Evolutionary conservation across 164 flowering plant genomes (phyloP).

Genomic region (Magnolia officinalis): DNA sequence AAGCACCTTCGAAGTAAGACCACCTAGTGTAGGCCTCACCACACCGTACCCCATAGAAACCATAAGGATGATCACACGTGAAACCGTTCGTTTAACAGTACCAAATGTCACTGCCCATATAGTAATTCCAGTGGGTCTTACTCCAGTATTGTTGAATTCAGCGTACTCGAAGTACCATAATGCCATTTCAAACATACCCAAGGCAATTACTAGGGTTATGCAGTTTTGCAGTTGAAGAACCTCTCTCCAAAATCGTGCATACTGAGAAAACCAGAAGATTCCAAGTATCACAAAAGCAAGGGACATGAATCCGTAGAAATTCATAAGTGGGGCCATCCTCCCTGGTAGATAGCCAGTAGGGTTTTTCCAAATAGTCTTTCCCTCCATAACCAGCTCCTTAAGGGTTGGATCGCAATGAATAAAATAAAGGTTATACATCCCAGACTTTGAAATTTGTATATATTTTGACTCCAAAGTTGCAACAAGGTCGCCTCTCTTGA

Average conservation of each 20-base stretch:
- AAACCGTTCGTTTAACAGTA: constrained; percentile 73
- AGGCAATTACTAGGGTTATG: constrained; percentile 82
- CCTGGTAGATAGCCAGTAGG: constrained; percentile 95
- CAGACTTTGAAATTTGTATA: constrained; percentile 70
- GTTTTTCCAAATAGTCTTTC: constrained; percentile 93
- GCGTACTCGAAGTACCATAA: constrained; percentile 94
- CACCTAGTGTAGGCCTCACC: constrained; percentile 94
- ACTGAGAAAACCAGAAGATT: constrained; percentile 90
- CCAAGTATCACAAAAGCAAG: constrained; percentile 85
- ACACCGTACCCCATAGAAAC: constrained; percentile 99
- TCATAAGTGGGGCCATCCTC: constrained; percentile 96
- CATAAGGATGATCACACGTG: constrained; percentile 78
- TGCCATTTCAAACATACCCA: constrained; percentile 98
- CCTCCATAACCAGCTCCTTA: constrained; percentile 64
- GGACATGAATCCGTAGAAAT: constrained; percentile 89
- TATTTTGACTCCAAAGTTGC: constrained; percentile 50
- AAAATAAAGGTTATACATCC: constrained; percentile 96
- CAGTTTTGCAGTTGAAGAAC: constrained; percentile 85
- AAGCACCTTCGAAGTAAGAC: constrained; percentile 85
- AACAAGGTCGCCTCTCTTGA: constrained; percentile 40
- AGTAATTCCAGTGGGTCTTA: constrained; percentile 79
- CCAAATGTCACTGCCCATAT: constrained; percentile 98
- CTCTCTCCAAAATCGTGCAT: constrained; percentile 93
- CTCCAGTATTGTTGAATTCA: constrained; percentile 80
- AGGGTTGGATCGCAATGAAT: constrained; percentile 82